phyloP scores from a whole-genome alignment of 352 stramenopile genomes.

The Blastocystis sp. region DNA sequence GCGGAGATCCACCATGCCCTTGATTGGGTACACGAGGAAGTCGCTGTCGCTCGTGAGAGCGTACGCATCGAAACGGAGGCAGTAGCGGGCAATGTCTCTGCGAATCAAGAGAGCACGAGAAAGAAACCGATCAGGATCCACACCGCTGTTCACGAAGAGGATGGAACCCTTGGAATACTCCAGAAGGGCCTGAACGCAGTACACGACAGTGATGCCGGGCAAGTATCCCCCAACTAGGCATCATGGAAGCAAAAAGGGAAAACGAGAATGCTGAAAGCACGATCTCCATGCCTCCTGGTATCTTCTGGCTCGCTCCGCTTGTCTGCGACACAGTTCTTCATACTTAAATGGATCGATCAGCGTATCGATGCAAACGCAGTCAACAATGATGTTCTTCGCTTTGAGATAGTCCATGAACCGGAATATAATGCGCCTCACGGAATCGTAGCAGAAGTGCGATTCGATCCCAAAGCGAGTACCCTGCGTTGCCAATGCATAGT shows the following conservation, averaged over 20 bases:
- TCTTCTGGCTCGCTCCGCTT: background rate
- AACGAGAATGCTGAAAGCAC: conserved; percentile 8
- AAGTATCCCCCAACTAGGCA: background rate
- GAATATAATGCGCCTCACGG: background rate
- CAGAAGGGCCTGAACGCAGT: background rate
- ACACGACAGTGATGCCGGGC: background rate
- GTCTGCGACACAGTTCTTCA: background rate
- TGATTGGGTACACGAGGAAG: conserved; percentile 16
- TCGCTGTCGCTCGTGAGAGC: conserved; percentile 42
- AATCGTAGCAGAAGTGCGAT: conserved; percentile 7
- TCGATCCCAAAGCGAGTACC: background rate
- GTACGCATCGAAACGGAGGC: background rate
- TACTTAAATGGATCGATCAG: conserved; percentile 5
- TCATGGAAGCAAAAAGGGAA: background rate
- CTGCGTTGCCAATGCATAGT: background rate
- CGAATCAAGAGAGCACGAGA: background rate
- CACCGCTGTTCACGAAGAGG: background rate
- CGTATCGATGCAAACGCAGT: conserved; percentile 25
- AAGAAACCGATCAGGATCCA: conserved; percentile 45
- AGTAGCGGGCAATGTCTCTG: conserved; percentile 2
- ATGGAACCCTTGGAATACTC: conserved; percentile 25
- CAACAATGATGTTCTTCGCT: background rate
- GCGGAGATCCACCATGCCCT: conserved; percentile 9
- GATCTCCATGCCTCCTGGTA: background rate
- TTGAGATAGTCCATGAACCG: conserved; percentile 27